Base-by-base conservation (phyloP, 805 yeast species). In the Pichia ethanolica region DNA sequence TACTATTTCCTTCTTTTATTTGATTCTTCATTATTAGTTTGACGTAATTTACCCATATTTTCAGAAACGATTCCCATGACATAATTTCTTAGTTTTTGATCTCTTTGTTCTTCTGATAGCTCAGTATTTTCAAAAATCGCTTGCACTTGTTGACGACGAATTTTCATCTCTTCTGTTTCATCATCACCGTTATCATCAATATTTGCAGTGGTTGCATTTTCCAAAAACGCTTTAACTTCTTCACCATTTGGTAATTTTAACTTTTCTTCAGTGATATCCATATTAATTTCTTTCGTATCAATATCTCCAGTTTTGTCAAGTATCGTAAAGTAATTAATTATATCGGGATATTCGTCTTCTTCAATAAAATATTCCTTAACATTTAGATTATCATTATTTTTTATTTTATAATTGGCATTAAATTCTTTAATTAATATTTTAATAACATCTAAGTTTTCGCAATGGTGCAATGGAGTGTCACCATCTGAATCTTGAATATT, bases 381-480 rank as follows among this genome's bases (percentile, higher is more conserved):
- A 1, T 91, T 89, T 59, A 78, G 75, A 4, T 88, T 95, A 30
- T 87, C 96, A 41, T 68, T 64, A 63, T 93, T 91, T 61, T 72
- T 77, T 36, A 79, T 57, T 41, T 66, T 78, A 62, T 70, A 74
- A 65, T 88, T 85, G 0, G 91, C 97, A 5, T 77, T 73, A 34
- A 82, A 73, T 46, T 79, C 78, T 55, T 82, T 87, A 0, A 93
- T 73, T 47, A 93, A 69, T 27, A 73, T 58, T 55, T 75, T 78
- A 1, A 96, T 97, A 1, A 81, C 74, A 1, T 63, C 70, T 0
- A 78, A 67, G 48, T 81, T 84, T 61, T 93, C 99, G 26, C 81
- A 87, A 57, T 89, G 95, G 64, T 91, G 98, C 53, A 93, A 71
- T 0, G 99, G 97, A 0, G 98, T 85, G 59, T 93, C 99, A 2